A percentile compares a stretch with the other conserved stretches of the same genome.
Evolutionary conservation across 2,329 filamentous ascomycete species (phyloP).

Genomic region (Plenodomus tracheiphilus): DNA sequence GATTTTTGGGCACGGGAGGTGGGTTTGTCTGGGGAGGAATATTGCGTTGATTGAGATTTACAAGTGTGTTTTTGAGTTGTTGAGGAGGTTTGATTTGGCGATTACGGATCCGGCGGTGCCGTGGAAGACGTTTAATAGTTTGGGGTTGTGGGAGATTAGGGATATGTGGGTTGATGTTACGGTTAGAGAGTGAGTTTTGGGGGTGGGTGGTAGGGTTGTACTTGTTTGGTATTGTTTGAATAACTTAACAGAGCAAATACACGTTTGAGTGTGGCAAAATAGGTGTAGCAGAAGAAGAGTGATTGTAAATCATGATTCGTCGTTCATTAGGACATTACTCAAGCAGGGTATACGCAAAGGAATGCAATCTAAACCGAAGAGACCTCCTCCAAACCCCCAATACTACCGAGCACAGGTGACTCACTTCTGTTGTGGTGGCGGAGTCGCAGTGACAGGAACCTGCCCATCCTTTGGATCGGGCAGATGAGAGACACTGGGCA

Average conservation of each 20-base stretch:
- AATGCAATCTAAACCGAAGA: conserved; percentile 23
- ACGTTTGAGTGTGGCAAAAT: no score
- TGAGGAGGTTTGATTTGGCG: conserved; percentile 38
- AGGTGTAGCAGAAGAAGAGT: no score
- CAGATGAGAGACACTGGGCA: conserved; percentile 43
- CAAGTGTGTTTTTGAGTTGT: conserved; percentile 48
- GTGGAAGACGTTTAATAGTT: conserved; percentile 33
- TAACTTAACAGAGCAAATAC: no score
- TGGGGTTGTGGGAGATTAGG: conserved; percentile 35
- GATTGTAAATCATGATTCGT: neutral
- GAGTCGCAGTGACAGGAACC: conserved; percentile 14
- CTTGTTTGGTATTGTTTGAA: no score
- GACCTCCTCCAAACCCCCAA: neutral
- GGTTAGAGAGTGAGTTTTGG: conserved; percentile 13
- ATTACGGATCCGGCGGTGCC: conserved; percentile 34
- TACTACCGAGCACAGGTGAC: neutral
- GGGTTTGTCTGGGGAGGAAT: conserved; percentile 38
- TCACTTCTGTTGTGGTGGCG: conserved; percentile 16
- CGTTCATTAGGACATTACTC: conserved; percentile 8
- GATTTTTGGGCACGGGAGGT: conserved; percentile 44
- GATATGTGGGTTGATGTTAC: conserved; percentile 40
- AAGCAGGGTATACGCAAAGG: conserved; percentile 16
- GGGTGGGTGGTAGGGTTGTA: neutral
- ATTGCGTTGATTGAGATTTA: conserved; percentile 45
- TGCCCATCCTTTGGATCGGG: conserved; percentile 35